Evolutionary conservation across 192 early-diverging fungal species (phyloP).

Genomic region (Dissophora ornata): DNA sequence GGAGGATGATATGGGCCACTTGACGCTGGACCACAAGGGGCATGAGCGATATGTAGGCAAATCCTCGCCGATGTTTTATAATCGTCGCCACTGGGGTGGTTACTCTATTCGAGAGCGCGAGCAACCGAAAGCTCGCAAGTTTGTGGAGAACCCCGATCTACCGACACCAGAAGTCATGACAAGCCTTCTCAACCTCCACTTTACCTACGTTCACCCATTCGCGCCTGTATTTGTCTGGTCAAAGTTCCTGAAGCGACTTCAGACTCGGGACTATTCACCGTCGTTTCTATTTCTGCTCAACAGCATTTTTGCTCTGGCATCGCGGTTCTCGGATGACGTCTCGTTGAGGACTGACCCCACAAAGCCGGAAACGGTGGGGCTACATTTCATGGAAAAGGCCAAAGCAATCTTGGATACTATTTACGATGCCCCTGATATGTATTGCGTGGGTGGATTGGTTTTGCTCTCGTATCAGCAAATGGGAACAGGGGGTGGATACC

Average conservation of each 20-base stretch:
- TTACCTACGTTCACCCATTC: constrained; percentile 74
- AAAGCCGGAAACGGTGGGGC: constrained; percentile 63
- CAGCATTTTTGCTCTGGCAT: constrained; percentile 66
- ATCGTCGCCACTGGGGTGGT: constrained; percentile 56
- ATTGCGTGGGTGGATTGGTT: constrained; percentile 38
- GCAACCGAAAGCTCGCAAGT: constrained; percentile 36
- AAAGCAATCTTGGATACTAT: constrained; percentile 42
- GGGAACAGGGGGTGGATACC: constrained; percentile 59
- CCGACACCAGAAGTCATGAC: constrained; percentile 71
- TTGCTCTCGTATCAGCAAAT: constrained; percentile 47
- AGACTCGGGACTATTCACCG: constrained; percentile 50
- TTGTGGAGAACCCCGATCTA: constrained; percentile 57
- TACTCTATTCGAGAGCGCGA: constrained; percentile 60
- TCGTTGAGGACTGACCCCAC: constrained; percentile 55
- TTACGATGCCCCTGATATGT: constrained; percentile 39
- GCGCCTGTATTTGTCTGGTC: constrained; percentile 76
- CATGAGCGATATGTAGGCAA: constrained; percentile 77
- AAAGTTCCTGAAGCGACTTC: constrained; percentile 52
- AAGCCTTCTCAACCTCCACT: constrained; percentile 70
- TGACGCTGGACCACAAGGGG: constrained; percentile 79
- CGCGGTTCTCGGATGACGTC: constrained; percentile 56
- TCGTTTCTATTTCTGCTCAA: constrained; percentile 63
- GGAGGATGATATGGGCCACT: constrained; percentile 70
- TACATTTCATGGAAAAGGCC: constrained; percentile 69
- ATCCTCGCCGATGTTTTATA: constrained; percentile 76